Evolutionary conservation across 1,284 basidiomycete genomes (phyloP), one percentile per base, ranked within the genome.

Genomic region (Cutaneotrichosporon cavernicola): DNA sequence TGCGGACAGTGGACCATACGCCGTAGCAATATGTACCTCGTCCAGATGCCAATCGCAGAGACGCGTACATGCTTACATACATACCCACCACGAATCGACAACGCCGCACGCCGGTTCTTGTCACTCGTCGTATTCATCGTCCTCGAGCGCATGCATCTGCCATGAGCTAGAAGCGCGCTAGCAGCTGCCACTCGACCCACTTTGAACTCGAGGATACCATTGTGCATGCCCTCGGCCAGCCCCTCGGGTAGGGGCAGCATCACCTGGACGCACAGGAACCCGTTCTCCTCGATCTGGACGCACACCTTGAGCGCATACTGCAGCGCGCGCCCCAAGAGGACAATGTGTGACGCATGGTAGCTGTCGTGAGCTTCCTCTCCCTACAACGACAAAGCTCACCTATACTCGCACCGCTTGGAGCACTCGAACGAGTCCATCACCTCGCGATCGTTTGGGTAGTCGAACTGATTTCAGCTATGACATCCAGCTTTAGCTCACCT

Each of bases 381-480:
- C n/a, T 26, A 4, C 56, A 47, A 26, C 26, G 26, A 26, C 26
- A 26, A 3, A 50, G 71, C 84, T 47, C 67, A 92, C 92, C 87
- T 92, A 76, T 90, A 91, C 30, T 83, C 84, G 51, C n/a, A 92
- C 84, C 8, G 81, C 79, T 46, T 83, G 81, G 11, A 83, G 75
- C 92, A 96, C 69, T 93, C 90, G 73, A 94, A 92, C 0, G 87
- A 86, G 78, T 96, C 92, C 50, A 97, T 85, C 0, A 96, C 90
- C 60, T 95, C 92, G 58, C 85, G 84, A 73, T 95, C 92, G 72
- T 92, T 92, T 0, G 91, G 91, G 69, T 94, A 96, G 77, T 97
- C 93, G 87, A 96, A 90, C 91, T 94, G 72, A 1, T 1, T 43
- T 56, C 38, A 65, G 26, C 22, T 10, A 22, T 61, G 9, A 14